Conservation (phyloP, 495 filamentous ascomycete genomes). For the Chaetomidium leptoderma region DNA sequence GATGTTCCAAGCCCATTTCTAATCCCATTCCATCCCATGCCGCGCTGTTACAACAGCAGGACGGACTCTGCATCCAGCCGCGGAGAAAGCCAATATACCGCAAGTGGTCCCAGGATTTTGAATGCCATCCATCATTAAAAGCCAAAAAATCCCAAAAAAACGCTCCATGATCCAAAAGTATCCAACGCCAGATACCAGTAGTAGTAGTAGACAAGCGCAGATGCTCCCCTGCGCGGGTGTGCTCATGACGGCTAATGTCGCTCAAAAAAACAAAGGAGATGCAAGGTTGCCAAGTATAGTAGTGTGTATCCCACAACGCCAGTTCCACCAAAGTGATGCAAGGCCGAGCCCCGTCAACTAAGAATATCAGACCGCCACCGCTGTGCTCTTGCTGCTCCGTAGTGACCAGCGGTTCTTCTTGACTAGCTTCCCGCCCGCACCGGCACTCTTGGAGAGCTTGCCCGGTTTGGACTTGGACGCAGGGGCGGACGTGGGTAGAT, state of each 20-base stretch:
- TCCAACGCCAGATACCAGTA: constrained; percentile 5
- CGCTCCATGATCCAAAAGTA: constrained; percentile 3
- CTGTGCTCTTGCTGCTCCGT: constrained; percentile 21
- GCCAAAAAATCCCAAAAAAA: constrained; percentile 1
- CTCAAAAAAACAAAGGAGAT: constrained; percentile 11
- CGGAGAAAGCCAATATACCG: neutral
- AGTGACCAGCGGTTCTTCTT: constrained; percentile 31
- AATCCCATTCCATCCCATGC: neutral
- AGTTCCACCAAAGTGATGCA: neutral
- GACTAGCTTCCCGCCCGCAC: constrained; percentile 12
- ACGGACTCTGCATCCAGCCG: neutral
- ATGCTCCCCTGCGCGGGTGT: constrained; percentile 1
- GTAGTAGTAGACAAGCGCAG: neutral
- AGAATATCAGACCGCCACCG: constrained; percentile 19
- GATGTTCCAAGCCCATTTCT: neutral
- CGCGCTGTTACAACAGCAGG: neutral
- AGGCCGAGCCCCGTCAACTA: neutral
- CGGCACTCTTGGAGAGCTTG: constrained; percentile 27
- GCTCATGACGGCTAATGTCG: constrained; percentile 7
- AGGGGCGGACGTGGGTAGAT: constrained; percentile 1
- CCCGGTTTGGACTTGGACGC: constrained; percentile 10
- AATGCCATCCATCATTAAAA: constrained; percentile 15
- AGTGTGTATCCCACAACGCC: neutral
- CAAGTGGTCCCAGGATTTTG: neutral
- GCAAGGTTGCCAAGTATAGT: neutral